Percentiles rank a stretch among this genome's conserved stretches.
These are phyloP conservation scores for Hevea brasiliensis DNA, from an alignment of 345 rosid species.

Conservation along the genomic window DNA sequence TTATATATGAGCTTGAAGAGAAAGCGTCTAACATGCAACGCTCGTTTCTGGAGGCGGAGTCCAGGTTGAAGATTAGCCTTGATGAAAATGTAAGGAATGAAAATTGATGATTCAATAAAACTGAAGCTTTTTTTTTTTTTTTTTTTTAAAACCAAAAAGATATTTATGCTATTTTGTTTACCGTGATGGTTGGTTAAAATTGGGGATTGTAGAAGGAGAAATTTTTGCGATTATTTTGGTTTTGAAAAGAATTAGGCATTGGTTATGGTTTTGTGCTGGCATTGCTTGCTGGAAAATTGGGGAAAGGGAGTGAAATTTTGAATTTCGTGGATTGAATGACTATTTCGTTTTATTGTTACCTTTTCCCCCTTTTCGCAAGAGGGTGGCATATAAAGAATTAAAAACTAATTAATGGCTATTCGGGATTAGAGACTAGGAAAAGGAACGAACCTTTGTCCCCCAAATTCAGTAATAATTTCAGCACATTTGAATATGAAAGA, in stretches of 20 bases:
- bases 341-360: too few species aligned
- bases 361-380: neutral
- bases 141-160: neutral
- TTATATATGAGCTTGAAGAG: too few species aligned
- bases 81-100: too few species aligned
- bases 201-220: neutral
- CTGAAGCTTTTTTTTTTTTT: neutral
- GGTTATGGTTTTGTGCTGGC: neutral
- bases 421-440: neutral
- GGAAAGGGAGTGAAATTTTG: neutral
- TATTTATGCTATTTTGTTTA: neutral
- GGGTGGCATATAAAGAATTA: neutral
- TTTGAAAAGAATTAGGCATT: neutral
- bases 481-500: too few species aligned
- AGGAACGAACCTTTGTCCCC: too few species aligned
- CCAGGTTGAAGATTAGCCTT: too few species aligned
- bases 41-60: too few species aligned
- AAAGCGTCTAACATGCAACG: too few species aligned
- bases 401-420: neutral
- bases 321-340: neutral
- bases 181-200: neutral
- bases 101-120: neutral
- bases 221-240: neutral
- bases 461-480: too few species aligned
- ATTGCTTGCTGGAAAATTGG: neutral